phyloP scores from a whole-genome alignment of 2,329 filamentous ascomycete genomes.

The Colletotrichum aenigma region DNA sequence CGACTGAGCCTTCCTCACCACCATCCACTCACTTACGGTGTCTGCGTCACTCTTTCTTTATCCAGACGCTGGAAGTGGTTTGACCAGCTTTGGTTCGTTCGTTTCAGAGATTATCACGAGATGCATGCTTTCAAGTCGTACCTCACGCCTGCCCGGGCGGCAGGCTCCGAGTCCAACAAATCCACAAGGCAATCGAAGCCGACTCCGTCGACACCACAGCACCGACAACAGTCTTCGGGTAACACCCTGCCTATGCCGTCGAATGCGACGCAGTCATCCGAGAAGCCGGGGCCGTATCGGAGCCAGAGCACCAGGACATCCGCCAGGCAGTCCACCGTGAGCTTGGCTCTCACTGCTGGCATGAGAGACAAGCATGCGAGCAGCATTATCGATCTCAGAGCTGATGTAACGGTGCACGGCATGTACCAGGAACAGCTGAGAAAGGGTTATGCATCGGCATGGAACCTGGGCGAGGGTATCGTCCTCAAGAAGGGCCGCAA shows the following conservation, averaged over 20 bases:
- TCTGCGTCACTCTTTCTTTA: not conserved
- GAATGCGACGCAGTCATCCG: not conserved
- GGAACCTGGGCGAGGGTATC: constrained; percentile 53
- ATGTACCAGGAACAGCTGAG: constrained; percentile 21
- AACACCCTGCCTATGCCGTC: not conserved
- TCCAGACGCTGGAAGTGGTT: constrained; percentile 9
- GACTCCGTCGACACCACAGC: not conserved
- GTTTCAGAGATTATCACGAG: not conserved
- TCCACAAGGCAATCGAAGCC: not conserved
- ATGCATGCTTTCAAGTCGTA: constrained; percentile 23
- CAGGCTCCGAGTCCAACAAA: not conserved
- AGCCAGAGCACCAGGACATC: constrained; percentile 5
- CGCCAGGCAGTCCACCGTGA: constrained; percentile 17
- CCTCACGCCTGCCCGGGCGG: constrained; percentile 9
- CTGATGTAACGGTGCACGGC: constrained; percentile 20
- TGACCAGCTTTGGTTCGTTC: constrained; percentile 9
- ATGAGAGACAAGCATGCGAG: constrained; percentile 20
- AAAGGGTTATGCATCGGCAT: constrained; percentile 18
- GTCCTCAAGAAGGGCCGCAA: constrained; percentile 56
- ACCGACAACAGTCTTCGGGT: not conserved
- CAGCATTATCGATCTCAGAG: constrained; percentile 16
- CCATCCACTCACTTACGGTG: not conserved
- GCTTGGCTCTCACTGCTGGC: constrained; percentile 17
- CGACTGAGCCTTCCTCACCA: not conserved
- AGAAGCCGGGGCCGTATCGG: constrained; percentile 10